Evolutionary conservation across 306 rosid species (phyloP).

Genomic region (Sindora glabra): DNA sequence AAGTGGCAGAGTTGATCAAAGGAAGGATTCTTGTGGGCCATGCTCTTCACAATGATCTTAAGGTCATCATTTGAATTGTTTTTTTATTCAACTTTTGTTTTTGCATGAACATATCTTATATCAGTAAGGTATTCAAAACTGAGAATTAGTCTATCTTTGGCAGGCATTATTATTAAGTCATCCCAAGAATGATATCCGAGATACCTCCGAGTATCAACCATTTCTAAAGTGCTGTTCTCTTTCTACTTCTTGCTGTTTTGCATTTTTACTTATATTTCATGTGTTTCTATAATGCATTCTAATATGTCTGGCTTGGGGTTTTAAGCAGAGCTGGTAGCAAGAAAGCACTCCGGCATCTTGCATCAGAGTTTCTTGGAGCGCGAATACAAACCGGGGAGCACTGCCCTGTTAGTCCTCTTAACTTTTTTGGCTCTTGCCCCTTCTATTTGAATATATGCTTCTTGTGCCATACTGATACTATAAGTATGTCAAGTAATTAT

Average conservation of each 20-base stretch:
- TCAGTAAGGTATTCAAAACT: background rate
- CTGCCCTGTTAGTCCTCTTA: conserved; percentile 67
- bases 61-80: conserved; percentile 43
- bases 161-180: conserved; percentile 87
- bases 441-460: background rate
- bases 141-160: conserved; percentile 8
- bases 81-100: background rate
- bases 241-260: background rate
- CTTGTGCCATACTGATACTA: background rate
- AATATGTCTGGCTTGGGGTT: conserved; percentile 16
- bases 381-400: conserved; percentile 89
- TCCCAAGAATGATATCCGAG: conserved; percentile 73
- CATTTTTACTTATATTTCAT: background rate
- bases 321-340: conserved; percentile 45
- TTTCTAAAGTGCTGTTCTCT: conserved; percentile 45
- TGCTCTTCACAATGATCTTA: conserved; percentile 84
- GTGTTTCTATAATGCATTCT: conserved; percentile 1
- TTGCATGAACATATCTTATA: background rate
- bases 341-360: conserved; percentile 77
- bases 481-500: background rate
- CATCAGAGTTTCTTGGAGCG: conserved; percentile 63
- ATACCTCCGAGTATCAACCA: conserved; percentile 73
- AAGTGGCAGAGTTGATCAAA: conserved; percentile 70
- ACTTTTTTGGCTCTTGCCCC: background rate
- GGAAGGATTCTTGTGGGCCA: conserved; percentile 89